Percentiles rank a stretch among this genome's conserved stretches.
phyloP scores from a whole-genome alignment of 495 filamentous ascomycete genomes.

The Cairneyella variabilis region DNA sequence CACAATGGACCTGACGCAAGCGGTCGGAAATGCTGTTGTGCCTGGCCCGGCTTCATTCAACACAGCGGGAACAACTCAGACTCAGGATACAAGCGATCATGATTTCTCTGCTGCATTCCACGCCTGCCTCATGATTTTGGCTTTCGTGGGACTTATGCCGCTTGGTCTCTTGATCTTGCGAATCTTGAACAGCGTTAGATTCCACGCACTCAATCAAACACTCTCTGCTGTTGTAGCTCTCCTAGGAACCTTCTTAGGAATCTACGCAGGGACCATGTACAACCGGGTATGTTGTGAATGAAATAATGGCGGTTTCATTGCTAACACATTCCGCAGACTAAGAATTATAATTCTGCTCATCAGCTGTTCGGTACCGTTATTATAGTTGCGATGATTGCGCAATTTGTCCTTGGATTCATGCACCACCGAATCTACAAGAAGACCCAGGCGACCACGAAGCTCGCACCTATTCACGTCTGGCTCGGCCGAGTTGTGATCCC shows the following conservation, averaged over 20 bases:
- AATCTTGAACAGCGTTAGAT: constrained; percentile 39
- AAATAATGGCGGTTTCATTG: neutral
- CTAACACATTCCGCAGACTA: constrained; percentile 33
- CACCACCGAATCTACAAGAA: constrained; percentile 46
- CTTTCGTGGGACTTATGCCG: constrained; percentile 51
- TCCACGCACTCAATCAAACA: constrained; percentile 45
- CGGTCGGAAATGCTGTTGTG: constrained; percentile 36
- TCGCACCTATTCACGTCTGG: constrained; percentile 45
- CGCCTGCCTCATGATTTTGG: constrained; percentile 46
- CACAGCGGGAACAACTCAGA: constrained; percentile 19
- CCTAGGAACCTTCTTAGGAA: constrained; percentile 46
- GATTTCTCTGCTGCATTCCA: constrained; percentile 41
- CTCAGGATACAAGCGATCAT: constrained; percentile 21
- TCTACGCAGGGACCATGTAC: constrained; percentile 45
- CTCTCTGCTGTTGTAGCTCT: constrained; percentile 40
- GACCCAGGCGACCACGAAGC: constrained; percentile 38
- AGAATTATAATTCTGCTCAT: constrained; percentile 48
- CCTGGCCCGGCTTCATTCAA: constrained; percentile 23
- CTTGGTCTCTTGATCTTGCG: constrained; percentile 49
- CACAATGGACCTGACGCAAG: constrained; percentile 46
- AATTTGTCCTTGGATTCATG: constrained; percentile 44
- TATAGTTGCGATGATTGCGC: constrained; percentile 40
- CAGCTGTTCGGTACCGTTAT: constrained; percentile 56
- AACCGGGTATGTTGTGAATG: constrained; percentile 38
- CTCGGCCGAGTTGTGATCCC: constrained; percentile 48